phyloP scores from a whole-genome alignment of 2,329 filamentous ascomycete genomes.

The Penicillium sclerotigenum region DNA sequence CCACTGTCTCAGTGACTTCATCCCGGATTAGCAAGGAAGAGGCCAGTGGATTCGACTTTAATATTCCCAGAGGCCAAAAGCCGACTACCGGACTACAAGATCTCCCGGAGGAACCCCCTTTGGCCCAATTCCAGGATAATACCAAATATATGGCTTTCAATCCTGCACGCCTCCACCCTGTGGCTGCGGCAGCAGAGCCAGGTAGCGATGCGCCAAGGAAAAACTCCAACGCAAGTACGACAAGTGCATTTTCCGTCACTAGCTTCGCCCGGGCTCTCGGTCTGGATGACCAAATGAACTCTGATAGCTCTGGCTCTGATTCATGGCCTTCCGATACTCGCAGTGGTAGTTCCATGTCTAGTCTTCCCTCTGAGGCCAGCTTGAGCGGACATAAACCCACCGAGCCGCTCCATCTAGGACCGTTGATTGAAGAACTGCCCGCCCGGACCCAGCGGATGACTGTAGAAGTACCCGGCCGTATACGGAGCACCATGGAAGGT shows the following conservation, averaged over 20 bases:
- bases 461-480: constrained; percentile 37
- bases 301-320: constrained; percentile 63
- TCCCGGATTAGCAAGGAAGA: constrained; percentile 19
- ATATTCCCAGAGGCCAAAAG: constrained; percentile 12
- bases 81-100: constrained; percentile 21
- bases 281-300: constrained; percentile 59
- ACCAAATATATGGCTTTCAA: constrained; percentile 22
- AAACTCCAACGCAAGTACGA: constrained; percentile 30
- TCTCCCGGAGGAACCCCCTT: constrained; percentile 17
- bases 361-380: constrained; percentile 48
- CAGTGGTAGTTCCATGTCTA: constrained; percentile 61
- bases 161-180: constrained; percentile 22
- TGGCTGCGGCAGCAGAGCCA: constrained; percentile 15
- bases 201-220: constrained; percentile 18
- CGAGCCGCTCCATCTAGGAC: constrained; percentile 47
- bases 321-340: constrained; percentile 61
- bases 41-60: constrained; percentile 34
- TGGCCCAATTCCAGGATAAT: constrained; percentile 11
- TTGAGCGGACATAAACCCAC: constrained; percentile 30
- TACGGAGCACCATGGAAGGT: constrained; percentile 24
- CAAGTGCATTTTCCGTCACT: constrained; percentile 36
- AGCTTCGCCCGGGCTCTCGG: constrained; percentile 41
- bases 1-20: constrained; percentile 23
- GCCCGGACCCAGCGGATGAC: constrained; percentile 18
- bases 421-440: constrained; percentile 57